phyloP scores from a whole-genome alignment of 2,329 filamentous ascomycete species.

The Monosporascus sp. region DNA sequence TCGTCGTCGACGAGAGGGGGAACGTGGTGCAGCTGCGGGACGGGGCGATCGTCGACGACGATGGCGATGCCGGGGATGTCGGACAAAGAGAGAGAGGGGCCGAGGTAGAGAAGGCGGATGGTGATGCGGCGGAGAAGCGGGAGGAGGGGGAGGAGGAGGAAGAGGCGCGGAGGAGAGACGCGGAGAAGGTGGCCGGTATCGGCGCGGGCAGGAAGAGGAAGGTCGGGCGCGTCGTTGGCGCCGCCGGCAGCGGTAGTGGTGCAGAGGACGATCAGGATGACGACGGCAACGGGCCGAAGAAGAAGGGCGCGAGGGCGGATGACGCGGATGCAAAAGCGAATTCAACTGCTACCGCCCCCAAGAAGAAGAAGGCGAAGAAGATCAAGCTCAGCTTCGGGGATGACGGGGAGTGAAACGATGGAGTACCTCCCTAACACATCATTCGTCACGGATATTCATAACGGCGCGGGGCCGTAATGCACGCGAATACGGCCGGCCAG shows the following conservation, averaged over 20 bases:
- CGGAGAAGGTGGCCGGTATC: conserved; percentile 33
- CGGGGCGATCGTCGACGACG: conserved; percentile 20
- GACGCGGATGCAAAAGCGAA: conserved; percentile 1
- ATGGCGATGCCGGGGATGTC: conserved; percentile 28
- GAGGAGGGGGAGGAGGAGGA: conserved; percentile 20
- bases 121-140: conserved; percentile 13
- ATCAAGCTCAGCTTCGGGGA: conserved; percentile 65
- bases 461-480: no score
- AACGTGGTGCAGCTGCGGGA: conserved; percentile 52
- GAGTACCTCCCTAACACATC: no score
- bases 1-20: conserved; percentile 68
- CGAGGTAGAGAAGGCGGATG: conserved; percentile 18
- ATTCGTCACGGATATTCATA: not conserved
- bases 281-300: conserved; percentile 6
- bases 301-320: conserved; percentile 3
- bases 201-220: conserved; percentile 50
- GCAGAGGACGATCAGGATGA: conserved; percentile 21
- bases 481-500: no score
- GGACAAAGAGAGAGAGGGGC: conserved; percentile 18
- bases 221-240: conserved; percentile 43
- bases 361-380: conserved; percentile 55
- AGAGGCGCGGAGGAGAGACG: conserved; percentile 17
- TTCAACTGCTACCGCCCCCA: conserved; percentile 2
- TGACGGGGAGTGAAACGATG: conserved; percentile 32
- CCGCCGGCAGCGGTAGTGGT: conserved; percentile 26